A percentile compares a stretch with the other conserved stretches of the same genome.
Evolutionary conservation across 805 yeast genomes (phyloP).

Genomic region (Barnettozyma botsteinii): DNA sequence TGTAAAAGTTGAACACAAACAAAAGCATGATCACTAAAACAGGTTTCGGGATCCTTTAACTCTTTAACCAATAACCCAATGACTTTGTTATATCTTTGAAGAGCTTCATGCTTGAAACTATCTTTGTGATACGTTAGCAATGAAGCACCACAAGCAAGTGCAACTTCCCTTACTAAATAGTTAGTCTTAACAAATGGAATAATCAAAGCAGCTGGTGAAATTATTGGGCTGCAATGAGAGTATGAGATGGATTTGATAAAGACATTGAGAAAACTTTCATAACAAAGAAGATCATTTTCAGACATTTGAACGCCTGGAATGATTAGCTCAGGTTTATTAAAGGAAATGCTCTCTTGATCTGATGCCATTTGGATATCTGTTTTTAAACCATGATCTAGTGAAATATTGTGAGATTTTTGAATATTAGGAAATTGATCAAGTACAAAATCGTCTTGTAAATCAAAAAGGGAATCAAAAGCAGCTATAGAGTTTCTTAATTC

Average conservation of each 20-base stretch:
- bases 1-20: slow-evolving; percentile 23
- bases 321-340: background rate
- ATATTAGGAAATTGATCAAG: slow-evolving; percentile 22
- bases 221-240: slow-evolving; percentile 17
- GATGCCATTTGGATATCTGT: too few species aligned
- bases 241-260: slow-evolving; percentile 22
- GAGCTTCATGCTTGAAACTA: slow-evolving; percentile 13
- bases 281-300: slow-evolving; percentile 17
- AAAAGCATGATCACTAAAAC: slow-evolving; percentile 23
- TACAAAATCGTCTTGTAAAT: slow-evolving; percentile 7
- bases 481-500: background rate
- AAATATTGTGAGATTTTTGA: slow-evolving; percentile 12
- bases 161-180: slow-evolving; percentile 18
- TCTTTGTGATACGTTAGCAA: slow-evolving; percentile 20
- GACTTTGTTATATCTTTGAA: slow-evolving; percentile 17
- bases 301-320: slow-evolving; percentile 16
- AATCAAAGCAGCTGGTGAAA: slow-evolving; percentile 17
- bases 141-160: slow-evolving; percentile 25
- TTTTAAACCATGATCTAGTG: background rate
- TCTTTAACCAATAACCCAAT: slow-evolving; percentile 18
- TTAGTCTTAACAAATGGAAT: slow-evolving; percentile 17
- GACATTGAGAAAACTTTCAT: slow-evolving; percentile 17
- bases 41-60: slow-evolving; percentile 17
- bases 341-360: too few species aligned
- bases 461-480: background rate